These are phyloP conservation scores for Picea glauca DNA, from an alignment of 75 land plant species.

Conservation along the genomic window DNA sequence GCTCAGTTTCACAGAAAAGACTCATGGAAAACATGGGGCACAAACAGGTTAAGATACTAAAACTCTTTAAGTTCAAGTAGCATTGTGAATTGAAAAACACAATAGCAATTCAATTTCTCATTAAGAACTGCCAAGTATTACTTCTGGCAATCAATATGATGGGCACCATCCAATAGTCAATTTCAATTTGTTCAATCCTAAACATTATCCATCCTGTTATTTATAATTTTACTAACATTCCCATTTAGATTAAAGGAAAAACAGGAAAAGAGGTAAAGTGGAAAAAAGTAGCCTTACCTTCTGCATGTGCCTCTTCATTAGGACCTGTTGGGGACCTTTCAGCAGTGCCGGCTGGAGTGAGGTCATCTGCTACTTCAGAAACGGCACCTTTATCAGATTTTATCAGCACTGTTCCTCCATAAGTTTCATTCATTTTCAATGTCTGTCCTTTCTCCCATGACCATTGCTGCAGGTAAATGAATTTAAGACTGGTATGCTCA, in stretches of 20 bases:
- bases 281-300: conserved; percentile 11
- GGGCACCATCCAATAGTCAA: neutral
- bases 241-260: neutral
- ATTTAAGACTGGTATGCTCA: neutral
- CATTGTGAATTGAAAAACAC: neutral
- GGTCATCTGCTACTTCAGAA: conserved; percentile 23
- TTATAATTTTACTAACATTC: neutral
- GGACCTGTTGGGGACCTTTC: conserved; percentile 4
- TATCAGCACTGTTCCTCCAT: conserved; percentile 62
- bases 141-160: neutral
- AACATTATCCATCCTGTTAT: neutral
- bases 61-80: neutral
- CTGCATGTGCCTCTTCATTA: conserved; percentile 15
- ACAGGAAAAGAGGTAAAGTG: neutral
- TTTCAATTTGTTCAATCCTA: neutral
- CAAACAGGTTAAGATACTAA: too few species aligned
- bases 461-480: conserved; percentile 27
- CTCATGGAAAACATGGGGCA: too few species aligned
- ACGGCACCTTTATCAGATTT: conserved; percentile 31
- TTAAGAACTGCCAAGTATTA: neutral
- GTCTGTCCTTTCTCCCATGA: conserved; percentile 55
- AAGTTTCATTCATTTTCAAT: conserved; percentile 33
- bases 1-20: too few species aligned
- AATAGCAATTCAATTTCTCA: neutral
- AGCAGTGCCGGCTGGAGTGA: conserved; percentile 7